phyloP scores from a whole-genome alignment of 169 alveolate genomes.

The Miamiensis avidus region DNA sequence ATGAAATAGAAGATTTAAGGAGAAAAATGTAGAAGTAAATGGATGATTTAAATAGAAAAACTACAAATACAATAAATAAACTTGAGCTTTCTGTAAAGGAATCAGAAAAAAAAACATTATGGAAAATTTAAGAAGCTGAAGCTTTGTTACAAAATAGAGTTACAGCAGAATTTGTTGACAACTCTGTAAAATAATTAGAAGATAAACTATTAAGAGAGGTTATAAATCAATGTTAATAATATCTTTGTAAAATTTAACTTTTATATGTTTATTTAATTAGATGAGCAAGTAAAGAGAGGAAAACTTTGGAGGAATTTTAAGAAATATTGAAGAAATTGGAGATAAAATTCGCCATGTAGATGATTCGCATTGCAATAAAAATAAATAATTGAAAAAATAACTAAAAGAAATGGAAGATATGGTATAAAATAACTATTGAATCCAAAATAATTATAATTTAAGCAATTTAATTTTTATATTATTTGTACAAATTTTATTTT shows the following conservation, averaged over 20 bases:
- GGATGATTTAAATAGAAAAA: conserved; percentile 1
- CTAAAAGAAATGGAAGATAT: conserved; percentile 35
- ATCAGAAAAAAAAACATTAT: conserved; percentile 38
- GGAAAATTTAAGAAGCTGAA: conserved; percentile 49
- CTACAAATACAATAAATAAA: not conserved
- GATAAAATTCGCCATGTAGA: conserved; percentile 33
- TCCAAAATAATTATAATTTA: too few species aligned
- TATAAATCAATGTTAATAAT: not conserved
- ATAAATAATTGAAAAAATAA: conserved; percentile 28
- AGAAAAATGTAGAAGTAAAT: conserved; percentile 6
- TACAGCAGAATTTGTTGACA: conserved; percentile 41
- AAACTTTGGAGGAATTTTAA: conserved; percentile 22
- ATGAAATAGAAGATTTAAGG: conserved; percentile 21
- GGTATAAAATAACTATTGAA: too few species aligned
- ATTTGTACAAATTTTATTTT: too few species aligned
- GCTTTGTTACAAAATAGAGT: conserved; percentile 36
- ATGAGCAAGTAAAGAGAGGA: conserved; percentile 12
- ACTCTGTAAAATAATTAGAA: conserved; percentile 29
- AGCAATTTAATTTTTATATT: too few species aligned
- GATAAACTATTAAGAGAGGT: conserved; percentile 45
- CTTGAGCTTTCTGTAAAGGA: conserved; percentile 8
- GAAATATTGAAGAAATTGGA: conserved; percentile 23
- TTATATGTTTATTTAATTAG: not conserved
- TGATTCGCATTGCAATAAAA: conserved; percentile 32
- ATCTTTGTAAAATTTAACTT: not conserved